Evolutionary conservation across 352 stramenopile genomes (phyloP).

Genomic region (Globisporangium barbulae): DNA sequence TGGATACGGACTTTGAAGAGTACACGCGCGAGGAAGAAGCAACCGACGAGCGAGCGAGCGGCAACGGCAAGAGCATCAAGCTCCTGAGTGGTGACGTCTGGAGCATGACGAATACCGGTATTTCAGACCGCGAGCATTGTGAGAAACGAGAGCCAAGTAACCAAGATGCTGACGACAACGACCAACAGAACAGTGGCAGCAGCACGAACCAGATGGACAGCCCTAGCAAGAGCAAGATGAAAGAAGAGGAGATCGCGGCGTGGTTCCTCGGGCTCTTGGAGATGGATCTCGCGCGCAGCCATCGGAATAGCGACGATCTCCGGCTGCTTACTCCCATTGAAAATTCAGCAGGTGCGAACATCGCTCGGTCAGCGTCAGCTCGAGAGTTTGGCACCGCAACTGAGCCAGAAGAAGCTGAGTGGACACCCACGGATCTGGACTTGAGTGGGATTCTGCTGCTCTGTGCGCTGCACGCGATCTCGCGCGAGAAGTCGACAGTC

Average conservation of each 20-base stretch:
- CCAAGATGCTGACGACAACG: conserved; percentile 23
- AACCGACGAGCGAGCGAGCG: conserved; percentile 1
- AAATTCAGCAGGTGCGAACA: conserved; percentile 7
- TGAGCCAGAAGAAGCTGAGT: conserved; percentile 37
- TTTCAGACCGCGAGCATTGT: not conserved
- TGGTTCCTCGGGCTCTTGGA: conserved; percentile 69
- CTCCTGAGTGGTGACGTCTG: conserved; percentile 16
- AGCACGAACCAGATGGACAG: conserved; percentile 14
- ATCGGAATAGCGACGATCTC: conserved; percentile 23
- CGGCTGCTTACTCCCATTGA: conserved; percentile 9
- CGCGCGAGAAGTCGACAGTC: conserved; percentile 55
- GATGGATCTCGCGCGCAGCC: conserved; percentile 44
- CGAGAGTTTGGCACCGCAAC: not conserved
- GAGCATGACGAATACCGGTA: not conserved
- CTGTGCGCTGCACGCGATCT: conserved; percentile 75
- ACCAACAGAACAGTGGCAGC: conserved; percentile 15
- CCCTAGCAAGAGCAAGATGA: conserved; percentile 37
- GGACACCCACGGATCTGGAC: conserved; percentile 62
- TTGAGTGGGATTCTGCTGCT: conserved; percentile 73
- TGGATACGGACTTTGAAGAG: conserved; percentile 71
- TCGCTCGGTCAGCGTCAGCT: not conserved
- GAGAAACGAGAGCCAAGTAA: conserved; percentile 11
- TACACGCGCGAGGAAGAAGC: conserved; percentile 30
- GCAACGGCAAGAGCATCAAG: conserved; percentile 16
- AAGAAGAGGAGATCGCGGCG: conserved; percentile 62